Evolutionary conservation across 768 basidiomycete genomes (phyloP).

Genomic region (Tephrocybe sp.): DNA sequence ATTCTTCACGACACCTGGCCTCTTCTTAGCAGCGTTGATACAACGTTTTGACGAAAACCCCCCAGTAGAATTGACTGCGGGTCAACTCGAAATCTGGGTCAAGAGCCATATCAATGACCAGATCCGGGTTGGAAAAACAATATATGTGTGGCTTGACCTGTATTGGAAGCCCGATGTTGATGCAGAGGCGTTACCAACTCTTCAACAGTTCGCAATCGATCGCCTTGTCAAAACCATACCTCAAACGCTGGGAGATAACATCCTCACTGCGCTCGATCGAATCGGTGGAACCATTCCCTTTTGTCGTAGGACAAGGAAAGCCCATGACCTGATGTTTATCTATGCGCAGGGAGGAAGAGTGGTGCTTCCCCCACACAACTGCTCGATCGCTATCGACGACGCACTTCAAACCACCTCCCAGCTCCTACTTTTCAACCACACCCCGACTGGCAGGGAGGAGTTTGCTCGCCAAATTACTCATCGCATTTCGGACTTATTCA

Average conservation of each 20-base stretch:
- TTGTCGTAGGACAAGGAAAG: constrained; percentile 15
- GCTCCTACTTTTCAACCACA: constrained; percentile 34
- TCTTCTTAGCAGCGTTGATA: constrained; percentile 38
- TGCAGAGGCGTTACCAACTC: constrained; percentile 30
- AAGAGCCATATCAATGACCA: constrained; percentile 48
- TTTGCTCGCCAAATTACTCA: constrained; percentile 46
- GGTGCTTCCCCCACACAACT: constrained; percentile 1
- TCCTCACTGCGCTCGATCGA: constrained; percentile 29
- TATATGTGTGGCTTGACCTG: constrained; percentile 69
- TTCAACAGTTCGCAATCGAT: constrained; percentile 23
- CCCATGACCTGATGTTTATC: constrained; percentile 11
- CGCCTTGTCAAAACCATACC: constrained; percentile 28
- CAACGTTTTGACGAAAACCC: constrained; percentile 46
- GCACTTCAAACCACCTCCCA: constrained; percentile 24
- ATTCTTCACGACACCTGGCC: constrained; percentile 53
- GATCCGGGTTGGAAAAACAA: constrained; percentile 54
- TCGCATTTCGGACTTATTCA: constrained; percentile 34
- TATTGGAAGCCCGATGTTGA: constrained; percentile 65
- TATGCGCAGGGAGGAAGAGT: constrained; percentile 4
- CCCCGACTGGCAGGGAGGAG: constrained; percentile 35
- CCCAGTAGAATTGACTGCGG: constrained; percentile 22
- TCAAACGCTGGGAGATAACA: constrained; percentile 20
- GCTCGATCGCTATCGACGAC: constrained; percentile 14
- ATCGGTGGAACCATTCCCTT: constrained; percentile 14
- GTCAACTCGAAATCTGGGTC: constrained; percentile 35